Conservation (phyloP, 1,284 basidiomycete genomes). For the Porogramme epimiltina region DNA sequence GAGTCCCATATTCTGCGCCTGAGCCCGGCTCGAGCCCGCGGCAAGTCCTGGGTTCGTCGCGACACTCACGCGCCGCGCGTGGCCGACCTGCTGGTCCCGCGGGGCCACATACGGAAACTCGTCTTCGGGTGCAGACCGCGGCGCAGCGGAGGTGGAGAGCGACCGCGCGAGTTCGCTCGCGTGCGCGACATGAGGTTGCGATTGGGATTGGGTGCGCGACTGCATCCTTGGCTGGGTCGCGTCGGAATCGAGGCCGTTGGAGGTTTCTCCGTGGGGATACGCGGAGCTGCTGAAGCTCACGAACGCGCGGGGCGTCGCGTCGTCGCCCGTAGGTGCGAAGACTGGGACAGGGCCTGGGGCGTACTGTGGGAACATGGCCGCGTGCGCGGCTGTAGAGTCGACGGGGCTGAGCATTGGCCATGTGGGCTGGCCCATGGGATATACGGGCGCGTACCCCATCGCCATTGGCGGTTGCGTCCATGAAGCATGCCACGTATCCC, state of each 20-base stretch:
- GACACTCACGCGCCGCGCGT: conserved; percentile 32
- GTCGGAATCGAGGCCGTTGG: too few relatives aligned
- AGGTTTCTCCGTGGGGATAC: not conserved
- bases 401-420: not conserved
- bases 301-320: not conserved
- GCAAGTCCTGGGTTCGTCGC: conserved; percentile 28
- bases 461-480: conserved; percentile 1
- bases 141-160: conserved; percentile 2
- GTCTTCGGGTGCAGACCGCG: conserved; percentile 7
- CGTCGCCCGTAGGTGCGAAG: not conserved
- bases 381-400: not conserved
- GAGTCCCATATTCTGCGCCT: conserved; percentile 24
- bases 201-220: too few relatives aligned
- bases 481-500: conserved; percentile 11
- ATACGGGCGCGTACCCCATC: conserved; percentile 6
- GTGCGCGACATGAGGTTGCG: not conserved
- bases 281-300: not conserved
- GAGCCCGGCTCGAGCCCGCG: too few relatives aligned
- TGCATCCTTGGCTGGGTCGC: too few relatives aligned
- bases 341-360: not conserved
- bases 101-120: conserved; percentile 31
- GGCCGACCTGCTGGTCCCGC: conserved; percentile 25
- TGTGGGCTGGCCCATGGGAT: not conserved
- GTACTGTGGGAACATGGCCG: not conserved
- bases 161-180: conserved; percentile 4